A percentile compares a stretch with the other conserved stretches of the same genome.
These are phyloP conservation scores for Trichosporon inkin DNA, from an alignment of 1,284 basidiomycete species.

Conservation along the genomic window DNA sequence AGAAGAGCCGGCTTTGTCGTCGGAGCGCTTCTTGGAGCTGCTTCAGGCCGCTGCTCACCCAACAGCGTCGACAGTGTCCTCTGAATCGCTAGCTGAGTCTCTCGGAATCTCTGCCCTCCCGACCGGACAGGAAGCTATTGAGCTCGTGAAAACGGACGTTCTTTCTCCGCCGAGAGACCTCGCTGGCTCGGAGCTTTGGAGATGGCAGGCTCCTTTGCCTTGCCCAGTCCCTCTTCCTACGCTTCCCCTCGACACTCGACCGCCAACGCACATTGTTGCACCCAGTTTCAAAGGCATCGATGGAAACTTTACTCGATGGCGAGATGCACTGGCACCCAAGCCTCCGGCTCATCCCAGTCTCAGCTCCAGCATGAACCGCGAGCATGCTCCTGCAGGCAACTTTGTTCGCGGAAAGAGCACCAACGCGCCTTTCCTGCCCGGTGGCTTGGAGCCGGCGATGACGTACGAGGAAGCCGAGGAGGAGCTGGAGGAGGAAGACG, in stretches of 20 bases:
- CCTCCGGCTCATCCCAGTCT: constrained; percentile 59
- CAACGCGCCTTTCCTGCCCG: constrained; percentile 86
- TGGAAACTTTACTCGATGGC: constrained; percentile 73
- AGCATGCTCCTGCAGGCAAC: constrained; percentile 67
- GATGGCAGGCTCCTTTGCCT: constrained; percentile 44
- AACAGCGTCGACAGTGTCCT: constrained; percentile 19
- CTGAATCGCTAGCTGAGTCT: constrained; percentile 32
- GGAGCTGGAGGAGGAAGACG: constrained; percentile 41
- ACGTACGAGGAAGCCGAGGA: constrained; percentile 39
- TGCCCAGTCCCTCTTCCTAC: constrained; percentile 51
- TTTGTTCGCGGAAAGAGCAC: constrained; percentile 92
- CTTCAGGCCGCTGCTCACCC: constrained; percentile 29
- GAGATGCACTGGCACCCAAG: constrained; percentile 57
- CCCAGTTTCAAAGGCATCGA: constrained; percentile 74
- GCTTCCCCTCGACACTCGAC: constrained; percentile 62
- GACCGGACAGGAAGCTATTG: constrained; percentile 25
- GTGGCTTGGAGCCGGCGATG: constrained; percentile 59
- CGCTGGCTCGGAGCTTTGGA: constrained; percentile 31
- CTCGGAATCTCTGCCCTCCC: constrained; percentile 36
- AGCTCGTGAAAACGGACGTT: constrained; percentile 35
- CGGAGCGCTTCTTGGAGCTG: constrained; percentile 24
- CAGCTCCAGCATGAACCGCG: constrained; percentile 76
- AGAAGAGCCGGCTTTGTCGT: neutral
- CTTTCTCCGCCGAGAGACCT: constrained; percentile 41
- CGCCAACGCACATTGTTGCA: constrained; percentile 69